Evolutionary conservation across 345 rosid species (phyloP).

Genomic region (Linum tenue): DNA sequence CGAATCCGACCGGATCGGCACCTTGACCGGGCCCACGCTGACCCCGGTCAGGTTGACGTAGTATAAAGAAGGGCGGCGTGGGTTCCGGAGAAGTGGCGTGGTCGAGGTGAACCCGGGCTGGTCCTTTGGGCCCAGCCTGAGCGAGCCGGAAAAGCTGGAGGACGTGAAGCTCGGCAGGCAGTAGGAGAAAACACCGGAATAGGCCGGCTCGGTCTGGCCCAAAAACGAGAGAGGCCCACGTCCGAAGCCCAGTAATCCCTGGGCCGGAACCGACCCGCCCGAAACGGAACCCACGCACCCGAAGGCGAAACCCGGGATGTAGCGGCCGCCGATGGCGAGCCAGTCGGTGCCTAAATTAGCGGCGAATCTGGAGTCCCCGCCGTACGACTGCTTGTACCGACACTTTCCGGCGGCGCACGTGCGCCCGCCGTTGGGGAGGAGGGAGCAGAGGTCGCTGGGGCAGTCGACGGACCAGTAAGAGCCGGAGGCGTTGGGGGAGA

Average conservation of each 20-base stretch:
- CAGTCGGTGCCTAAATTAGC: constrained; percentile 61
- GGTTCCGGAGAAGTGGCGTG: constrained; percentile 57
- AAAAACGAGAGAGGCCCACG: constrained; percentile 68
- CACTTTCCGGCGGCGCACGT: constrained; percentile 52
- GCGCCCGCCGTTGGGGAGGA: constrained; percentile 38
- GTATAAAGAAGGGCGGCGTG: constrained; percentile 77
- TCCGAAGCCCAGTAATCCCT: constrained; percentile 77
- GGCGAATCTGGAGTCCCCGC: constrained; percentile 65
- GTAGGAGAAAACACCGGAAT: constrained; percentile 68
- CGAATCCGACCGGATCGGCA: constrained; percentile 34
- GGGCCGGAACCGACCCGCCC: constrained; percentile 64
- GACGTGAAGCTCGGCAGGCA: constrained; percentile 83
- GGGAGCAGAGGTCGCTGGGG: constrained; percentile 57
- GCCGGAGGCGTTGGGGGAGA: constrained; percentile 43
- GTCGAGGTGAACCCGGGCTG: constrained; percentile 55
- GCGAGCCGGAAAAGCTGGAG: constrained; percentile 71
- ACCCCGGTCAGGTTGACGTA: constrained; percentile 75
- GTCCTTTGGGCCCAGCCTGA: constrained; percentile 57
- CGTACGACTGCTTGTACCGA: constrained; percentile 73
- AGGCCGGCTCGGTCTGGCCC: constrained; percentile 50
- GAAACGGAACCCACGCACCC: constrained; percentile 52
- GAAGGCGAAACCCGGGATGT: constrained; percentile 41
- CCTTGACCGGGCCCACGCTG: constrained; percentile 49
- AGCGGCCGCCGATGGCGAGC: constrained; percentile 34
- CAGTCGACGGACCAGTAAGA: constrained; percentile 49